Evolutionary conservation across 768 basidiomycete genomes (phyloP).

Genomic region (Roridomyces roridus): DNA sequence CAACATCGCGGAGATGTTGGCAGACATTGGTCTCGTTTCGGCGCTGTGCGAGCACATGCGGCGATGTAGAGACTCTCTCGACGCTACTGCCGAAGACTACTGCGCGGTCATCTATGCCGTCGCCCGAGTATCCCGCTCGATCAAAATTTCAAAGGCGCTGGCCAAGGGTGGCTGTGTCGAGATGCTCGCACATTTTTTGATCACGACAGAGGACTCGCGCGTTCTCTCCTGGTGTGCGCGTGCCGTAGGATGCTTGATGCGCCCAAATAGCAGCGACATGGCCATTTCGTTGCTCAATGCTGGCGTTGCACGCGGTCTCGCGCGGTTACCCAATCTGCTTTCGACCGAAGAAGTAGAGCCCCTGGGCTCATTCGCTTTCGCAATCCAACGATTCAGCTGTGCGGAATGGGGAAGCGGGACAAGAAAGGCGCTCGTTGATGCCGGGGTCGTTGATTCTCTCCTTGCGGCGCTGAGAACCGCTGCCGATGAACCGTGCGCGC

Average conservation of each 20-base stretch:
- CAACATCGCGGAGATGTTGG: constrained; percentile 28
- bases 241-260: constrained; percentile 33
- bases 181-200: constrained; percentile 25
- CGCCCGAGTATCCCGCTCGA: constrained; percentile 32
- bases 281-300: constrained; percentile 31
- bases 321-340: constrained; percentile 31
- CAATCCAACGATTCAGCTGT: constrained; percentile 32
- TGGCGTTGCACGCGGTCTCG: constrained; percentile 30
- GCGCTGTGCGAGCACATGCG: constrained; percentile 28
- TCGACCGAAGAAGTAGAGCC: constrained; percentile 31
- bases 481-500: constrained; percentile 27
- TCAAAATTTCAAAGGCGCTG: constrained; percentile 32
- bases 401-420: constrained; percentile 34
- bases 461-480: constrained; percentile 33
- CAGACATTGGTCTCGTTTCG: constrained; percentile 18
- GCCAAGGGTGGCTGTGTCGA: constrained; percentile 28
- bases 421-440: constrained; percentile 31
- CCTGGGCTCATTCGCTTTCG: constrained; percentile 31
- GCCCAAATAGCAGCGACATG: constrained; percentile 33
- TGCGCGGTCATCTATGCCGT: constrained; percentile 29
- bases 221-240: constrained; percentile 30
- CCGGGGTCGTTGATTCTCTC: constrained; percentile 33
- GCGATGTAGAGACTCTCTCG: constrained; percentile 12
- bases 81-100: constrained; percentile 25
- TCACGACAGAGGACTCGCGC: constrained; percentile 24